Evolutionary conservation across 495 filamentous ascomycete genomes (phyloP), one percentile per base, ranked within the genome.

Genomic region (Aspergillus steynii): DNA sequence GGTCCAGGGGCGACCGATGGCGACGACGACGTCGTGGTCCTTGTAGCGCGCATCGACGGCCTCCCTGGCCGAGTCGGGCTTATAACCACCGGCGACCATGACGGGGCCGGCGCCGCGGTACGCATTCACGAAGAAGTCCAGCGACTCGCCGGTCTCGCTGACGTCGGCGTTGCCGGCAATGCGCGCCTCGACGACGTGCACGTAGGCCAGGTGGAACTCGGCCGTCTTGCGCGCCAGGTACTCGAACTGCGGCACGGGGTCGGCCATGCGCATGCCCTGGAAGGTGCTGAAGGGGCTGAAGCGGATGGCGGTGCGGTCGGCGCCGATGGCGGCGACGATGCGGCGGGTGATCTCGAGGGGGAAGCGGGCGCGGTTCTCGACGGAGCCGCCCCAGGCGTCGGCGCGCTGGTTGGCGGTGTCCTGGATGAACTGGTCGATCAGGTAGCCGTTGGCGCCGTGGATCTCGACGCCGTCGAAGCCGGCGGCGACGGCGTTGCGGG

Each of bases 361-460:
- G 56, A 92, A 86, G 12, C 86, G 80, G 2, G 82, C 74, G 28
- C 90, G 78, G 58, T 89, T 90, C 71, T 86, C 85, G 31, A 90
- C 68, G 63, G 78, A 86, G 7, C 90, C 89, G 20, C 90, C 90
- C 71, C 85, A 93, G 20, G 61, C 49, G 68, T 93, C 90, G 4
- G 78, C 85, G 5, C 90, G 81, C 67, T 81, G 65, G 71, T 93
- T 93, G 58, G 65, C 71, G 25, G 64, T 74, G 61, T 86, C 84
- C 67, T 89, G 87, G 2, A 77, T 72, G 71, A 93, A 93, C 73
- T 93, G 89, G 65, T 93, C 87, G 50, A 90, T 73, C 34, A 93
- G 74, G 66, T 90, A 92, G 14, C 89, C 90, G 64, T 93, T 91
- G 12, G 87, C 87, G 28, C 80, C 85, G 70, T 91, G 88, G 55